Evolutionary conservation across 495 filamentous ascomycete genomes (phyloP).

Genomic region (Neohortaea acidophila): DNA sequence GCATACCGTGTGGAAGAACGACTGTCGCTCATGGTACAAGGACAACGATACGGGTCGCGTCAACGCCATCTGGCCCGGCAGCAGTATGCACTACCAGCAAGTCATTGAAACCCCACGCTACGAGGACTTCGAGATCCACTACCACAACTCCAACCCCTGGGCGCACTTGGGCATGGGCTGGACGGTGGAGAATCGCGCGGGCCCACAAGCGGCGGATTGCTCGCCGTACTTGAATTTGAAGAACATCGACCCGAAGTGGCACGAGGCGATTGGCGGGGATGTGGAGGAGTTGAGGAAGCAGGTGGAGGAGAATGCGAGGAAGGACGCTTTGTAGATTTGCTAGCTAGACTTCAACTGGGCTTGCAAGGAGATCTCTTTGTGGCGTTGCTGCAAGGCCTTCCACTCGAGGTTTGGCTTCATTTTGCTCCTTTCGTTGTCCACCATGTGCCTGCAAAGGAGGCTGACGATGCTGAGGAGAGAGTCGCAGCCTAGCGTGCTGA

Average conservation of each 20-base stretch:
- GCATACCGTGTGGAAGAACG: slow-evolving; percentile 28
- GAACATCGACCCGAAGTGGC: slow-evolving; percentile 27
- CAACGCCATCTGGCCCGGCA: slow-evolving; percentile 26
- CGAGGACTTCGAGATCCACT: slow-evolving; percentile 27
- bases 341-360: too few species aligned
- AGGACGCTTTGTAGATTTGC: too few species aligned
- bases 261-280: slow-evolving; percentile 15
- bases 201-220: slow-evolving; percentile 14
- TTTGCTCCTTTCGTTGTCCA: too few species aligned
- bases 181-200: slow-evolving; percentile 11
- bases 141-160: slow-evolving; percentile 25
- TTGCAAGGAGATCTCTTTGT: too few species aligned
- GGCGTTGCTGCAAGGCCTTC: too few species aligned
- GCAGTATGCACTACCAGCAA: slow-evolving; percentile 23
- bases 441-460: too few species aligned
- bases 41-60: slow-evolving; percentile 27
- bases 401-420: too few species aligned
- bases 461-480: slow-evolving; percentile 19
- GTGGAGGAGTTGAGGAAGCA: slow-evolving; percentile 3
- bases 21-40: slow-evolving; percentile 26
- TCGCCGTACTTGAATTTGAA: slow-evolving; percentile 24
- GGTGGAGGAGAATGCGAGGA: slow-evolving; percentile 9
- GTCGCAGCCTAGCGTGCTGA: slow-evolving; percentile 22
- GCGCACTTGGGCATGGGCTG: slow-evolving; percentile 25
- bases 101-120: slow-evolving; percentile 21